Conservation (phyloP, 306 rosid species). For the Sphenostylis stenocarpa region DNA sequence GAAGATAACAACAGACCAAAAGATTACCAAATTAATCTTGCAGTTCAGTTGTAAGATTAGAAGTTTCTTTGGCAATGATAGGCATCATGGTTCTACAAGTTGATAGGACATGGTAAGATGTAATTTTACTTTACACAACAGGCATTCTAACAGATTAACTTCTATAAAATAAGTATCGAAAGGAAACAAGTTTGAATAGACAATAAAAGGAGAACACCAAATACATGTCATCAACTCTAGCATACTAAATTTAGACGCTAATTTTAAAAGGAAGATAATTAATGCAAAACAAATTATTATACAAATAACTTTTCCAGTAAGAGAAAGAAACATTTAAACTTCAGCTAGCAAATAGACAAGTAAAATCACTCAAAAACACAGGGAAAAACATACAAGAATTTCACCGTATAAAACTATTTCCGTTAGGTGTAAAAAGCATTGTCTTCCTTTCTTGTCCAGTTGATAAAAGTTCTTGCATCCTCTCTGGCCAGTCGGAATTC, state of each 20-base stretch:
- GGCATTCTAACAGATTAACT: constrained; percentile 9
- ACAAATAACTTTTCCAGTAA: neutral
- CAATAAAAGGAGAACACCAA: neutral
- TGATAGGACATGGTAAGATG: constrained; percentile 14
- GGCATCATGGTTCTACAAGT: constrained; percentile 15
- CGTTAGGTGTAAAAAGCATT: constrained; percentile 51
- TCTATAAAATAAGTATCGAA: neutral
- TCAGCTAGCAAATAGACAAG: constrained; percentile 16
- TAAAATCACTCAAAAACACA: constrained; percentile 14
- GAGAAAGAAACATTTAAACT: neutral
- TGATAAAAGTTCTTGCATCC: constrained; percentile 84
- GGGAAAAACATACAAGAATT: constrained; percentile 52
- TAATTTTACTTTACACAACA: neutral
- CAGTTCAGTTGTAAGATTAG: constrained; percentile 5
- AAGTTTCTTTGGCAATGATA: neutral
- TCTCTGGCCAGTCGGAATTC: constrained; percentile 93
- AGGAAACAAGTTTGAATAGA: neutral
- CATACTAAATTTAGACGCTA: constrained; percentile 9
- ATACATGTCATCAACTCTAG: neutral
- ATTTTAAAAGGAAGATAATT: neutral
- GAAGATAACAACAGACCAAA: neutral
- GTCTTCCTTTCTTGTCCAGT: constrained; percentile 71
- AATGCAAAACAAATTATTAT: neutral
- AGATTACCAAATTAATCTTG: constrained; percentile 2
- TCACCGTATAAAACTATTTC: constrained; percentile 58